phyloP scores from a whole-genome alignment of 192 early-diverging fungal species.

The Rhizophagus prolifer region DNA sequence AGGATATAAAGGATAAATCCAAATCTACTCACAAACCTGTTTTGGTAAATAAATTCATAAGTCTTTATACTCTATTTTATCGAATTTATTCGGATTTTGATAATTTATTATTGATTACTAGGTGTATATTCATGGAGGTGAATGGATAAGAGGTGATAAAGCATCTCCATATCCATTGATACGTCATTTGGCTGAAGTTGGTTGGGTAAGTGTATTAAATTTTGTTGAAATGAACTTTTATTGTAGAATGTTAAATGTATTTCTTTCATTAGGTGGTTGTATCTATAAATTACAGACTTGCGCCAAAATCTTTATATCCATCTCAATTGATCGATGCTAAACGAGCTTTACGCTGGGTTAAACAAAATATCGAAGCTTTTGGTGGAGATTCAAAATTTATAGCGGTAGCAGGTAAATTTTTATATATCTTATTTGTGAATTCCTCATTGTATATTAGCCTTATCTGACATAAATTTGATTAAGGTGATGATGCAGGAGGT shows the following conservation, averaged over 20 bases:
- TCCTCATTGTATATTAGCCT: not conserved
- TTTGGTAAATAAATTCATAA: conserved; percentile 32
- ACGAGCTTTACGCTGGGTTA: conserved; percentile 68
- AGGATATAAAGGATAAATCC: conserved; percentile 28
- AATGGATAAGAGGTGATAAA: conserved; percentile 63
- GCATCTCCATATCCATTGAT: conserved; percentile 31
- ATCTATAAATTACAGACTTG: conserved; percentile 57
- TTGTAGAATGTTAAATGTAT: not conserved
- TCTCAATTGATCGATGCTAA: conserved; percentile 68
- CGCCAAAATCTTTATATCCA: conserved; percentile 46
- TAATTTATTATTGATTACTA: conserved; percentile 24
- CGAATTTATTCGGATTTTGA: not conserved
- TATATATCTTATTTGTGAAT: not conserved
- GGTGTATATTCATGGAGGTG: conserved; percentile 68
- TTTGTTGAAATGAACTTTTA: not conserved
- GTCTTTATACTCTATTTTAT: not conserved
- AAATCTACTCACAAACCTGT: conserved; percentile 35
- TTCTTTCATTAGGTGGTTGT: conserved; percentile 57
- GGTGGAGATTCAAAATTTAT: conserved; percentile 68
- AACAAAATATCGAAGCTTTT: conserved; percentile 53
- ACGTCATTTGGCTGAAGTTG: conserved; percentile 22
- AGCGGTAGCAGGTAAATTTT: conserved; percentile 50
- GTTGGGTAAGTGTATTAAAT: conserved; percentile 7
- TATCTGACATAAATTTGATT: not conserved
- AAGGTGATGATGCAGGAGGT: conserved; percentile 51